Evolutionary conservation across 2,329 filamentous ascomycete species (phyloP).

Genomic region (Alternaria arborescens): DNA sequence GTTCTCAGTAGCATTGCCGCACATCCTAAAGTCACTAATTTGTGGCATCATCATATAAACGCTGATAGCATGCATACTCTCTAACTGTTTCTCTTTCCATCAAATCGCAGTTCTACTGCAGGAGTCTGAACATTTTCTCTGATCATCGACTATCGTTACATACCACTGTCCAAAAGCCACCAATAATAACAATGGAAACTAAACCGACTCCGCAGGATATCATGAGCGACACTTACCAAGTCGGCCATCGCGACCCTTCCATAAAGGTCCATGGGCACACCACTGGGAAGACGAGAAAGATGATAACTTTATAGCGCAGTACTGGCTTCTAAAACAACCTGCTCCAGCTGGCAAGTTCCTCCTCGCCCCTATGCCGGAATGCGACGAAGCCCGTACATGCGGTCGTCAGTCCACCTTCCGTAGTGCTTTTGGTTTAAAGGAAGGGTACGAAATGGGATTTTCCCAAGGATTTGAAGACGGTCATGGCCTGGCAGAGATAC

Average conservation of each 20-base stretch:
- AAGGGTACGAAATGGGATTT: background rate
- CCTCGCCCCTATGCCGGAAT: background rate
- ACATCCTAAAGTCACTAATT: background rate
- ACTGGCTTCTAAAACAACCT: background rate
- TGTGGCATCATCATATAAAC: background rate
- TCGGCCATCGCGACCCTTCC: background rate
- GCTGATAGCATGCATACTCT: background rate
- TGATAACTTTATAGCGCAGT: background rate
- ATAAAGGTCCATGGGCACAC: background rate
- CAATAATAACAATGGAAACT: background rate
- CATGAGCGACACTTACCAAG: background rate
- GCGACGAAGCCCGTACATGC: background rate
- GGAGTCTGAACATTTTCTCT: no score
- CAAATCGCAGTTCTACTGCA: background rate
- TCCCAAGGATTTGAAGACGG: background rate
- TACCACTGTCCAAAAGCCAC: background rate
- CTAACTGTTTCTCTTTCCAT: background rate
- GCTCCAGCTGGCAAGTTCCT: background rate
- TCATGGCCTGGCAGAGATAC: background rate
- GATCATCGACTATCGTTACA: no score
- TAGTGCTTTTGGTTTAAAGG: background rate
- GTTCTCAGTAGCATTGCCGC: background rate
- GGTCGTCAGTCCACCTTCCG: background rate
- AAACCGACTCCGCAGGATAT: background rate
- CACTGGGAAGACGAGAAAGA: background rate